Evolutionary conservation across 2,329 filamentous ascomycete genomes (phyloP).

Genomic region (Aureobasidium pullulans): DNA sequence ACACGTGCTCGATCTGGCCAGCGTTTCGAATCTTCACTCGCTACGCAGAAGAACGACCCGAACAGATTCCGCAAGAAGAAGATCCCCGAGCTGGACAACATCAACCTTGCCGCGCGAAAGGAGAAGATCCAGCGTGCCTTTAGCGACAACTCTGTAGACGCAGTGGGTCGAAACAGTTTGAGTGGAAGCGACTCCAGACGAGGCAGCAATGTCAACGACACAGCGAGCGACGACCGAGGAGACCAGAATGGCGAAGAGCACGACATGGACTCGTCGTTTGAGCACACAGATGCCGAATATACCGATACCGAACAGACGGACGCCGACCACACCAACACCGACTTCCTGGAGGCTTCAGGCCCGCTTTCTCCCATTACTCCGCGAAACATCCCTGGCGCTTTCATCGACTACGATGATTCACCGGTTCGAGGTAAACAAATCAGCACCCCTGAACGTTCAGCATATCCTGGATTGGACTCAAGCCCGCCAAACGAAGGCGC

Average conservation of each 20-base stretch:
- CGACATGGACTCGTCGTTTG: neutral
- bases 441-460: neutral
- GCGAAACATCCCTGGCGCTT: conserved; percentile 2
- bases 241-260: neutral
- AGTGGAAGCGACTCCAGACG: neutral
- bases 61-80: conserved; percentile 23
- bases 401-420: neutral
- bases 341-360: neutral
- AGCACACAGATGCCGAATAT: neutral
- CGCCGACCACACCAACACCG: neutral
- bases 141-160: conserved; percentile 52
- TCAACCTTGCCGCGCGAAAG: conserved; percentile 77
- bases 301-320: neutral
- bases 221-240: neutral
- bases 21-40: conserved; percentile 32
- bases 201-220: conserved; percentile 2
- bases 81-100: conserved; percentile 60
- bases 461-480: neutral
- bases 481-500: neutral
- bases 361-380: neutral
- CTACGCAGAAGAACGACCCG: neutral
- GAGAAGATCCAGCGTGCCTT: conserved; percentile 80
- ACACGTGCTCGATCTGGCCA: conserved; percentile 61
- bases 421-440: neutral
- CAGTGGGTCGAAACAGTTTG: conserved; percentile 26